phyloP scores from a whole-genome alignment of 2,329 filamentous ascomycete genomes.

The Aaosphaeria pasadenensis region DNA sequence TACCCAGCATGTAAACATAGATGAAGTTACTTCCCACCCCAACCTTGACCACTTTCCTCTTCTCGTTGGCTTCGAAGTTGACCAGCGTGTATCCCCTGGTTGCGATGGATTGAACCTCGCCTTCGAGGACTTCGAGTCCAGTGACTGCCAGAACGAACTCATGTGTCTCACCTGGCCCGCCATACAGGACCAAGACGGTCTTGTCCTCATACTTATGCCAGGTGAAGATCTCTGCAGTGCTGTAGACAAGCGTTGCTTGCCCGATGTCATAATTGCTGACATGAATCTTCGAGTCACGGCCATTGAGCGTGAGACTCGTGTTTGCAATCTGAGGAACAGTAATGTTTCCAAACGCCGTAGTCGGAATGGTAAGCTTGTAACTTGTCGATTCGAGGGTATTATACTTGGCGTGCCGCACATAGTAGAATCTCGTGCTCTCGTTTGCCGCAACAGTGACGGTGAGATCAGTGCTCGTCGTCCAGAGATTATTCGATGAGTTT shows the following conservation, averaged over 20 bases:
- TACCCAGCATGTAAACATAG: slow-evolving; percentile 50
- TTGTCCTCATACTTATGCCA: slow-evolving; percentile 62
- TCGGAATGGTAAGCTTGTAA: slow-evolving; percentile 64
- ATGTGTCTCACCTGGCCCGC: slow-evolving; percentile 59
- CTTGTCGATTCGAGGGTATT: slow-evolving; percentile 54
- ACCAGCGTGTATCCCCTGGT: slow-evolving; percentile 46
- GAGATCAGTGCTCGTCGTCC: slow-evolving; percentile 45
- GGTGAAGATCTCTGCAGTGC: slow-evolving; percentile 65
- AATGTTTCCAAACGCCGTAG: slow-evolving; percentile 53
- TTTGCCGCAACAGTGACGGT: slow-evolving; percentile 61
- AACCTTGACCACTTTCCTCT: slow-evolving; percentile 53
- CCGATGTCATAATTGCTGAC: slow-evolving; percentile 66
- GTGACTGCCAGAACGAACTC: slow-evolving; percentile 54
- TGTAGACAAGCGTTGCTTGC: slow-evolving; percentile 60
- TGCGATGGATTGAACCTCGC: slow-evolving; percentile 36
- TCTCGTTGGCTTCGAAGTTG: slow-evolving; percentile 56
- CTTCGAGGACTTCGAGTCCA: slow-evolving; percentile 39
- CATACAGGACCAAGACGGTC: slow-evolving; percentile 63
- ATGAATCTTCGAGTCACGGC: slow-evolving; percentile 65
- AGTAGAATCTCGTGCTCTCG: slow-evolving; percentile 60
- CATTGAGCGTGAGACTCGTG: slow-evolving; percentile 53
- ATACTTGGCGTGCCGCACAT: slow-evolving; percentile 64
- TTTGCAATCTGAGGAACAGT: slow-evolving; percentile 59
- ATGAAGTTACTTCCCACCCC: slow-evolving; percentile 38
- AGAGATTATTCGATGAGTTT: slow-evolving; percentile 25